Evolutionary conservation across 2,329 filamentous ascomycete genomes (phyloP).

Genomic region (Leptographium radiaticola): DNA sequence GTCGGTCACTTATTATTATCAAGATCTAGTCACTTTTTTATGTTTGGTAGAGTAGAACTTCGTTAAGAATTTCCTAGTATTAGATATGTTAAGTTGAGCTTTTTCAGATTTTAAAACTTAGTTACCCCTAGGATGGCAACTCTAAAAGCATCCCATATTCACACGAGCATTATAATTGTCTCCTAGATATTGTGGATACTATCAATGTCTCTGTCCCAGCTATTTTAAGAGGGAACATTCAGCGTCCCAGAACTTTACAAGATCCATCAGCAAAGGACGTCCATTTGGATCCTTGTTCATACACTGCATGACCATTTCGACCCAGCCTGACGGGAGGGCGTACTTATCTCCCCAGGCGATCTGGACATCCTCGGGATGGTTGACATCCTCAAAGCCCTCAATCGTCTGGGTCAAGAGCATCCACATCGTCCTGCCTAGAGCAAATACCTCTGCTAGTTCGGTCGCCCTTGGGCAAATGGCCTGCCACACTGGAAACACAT

Average conservation of each 20-base stretch:
- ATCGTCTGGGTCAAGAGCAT: slow-evolving; percentile 10
- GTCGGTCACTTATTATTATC: too few species aligned
- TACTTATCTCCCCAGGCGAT: slow-evolving; percentile 1
- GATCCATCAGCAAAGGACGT: slow-evolving; percentile 2
- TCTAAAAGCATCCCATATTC: too few species aligned
- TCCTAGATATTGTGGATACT: too few species aligned
- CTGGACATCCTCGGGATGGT: slow-evolving; percentile 6
- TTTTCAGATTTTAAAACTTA: too few species aligned
- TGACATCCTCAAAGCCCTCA: slow-evolving; percentile 3
- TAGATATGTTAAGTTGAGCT: too few species aligned
- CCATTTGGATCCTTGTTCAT: slow-evolving; percentile 6
- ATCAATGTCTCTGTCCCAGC: too few species aligned
- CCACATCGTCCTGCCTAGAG: slow-evolving; percentile 13
- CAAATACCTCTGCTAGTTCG: slow-evolving; percentile 13
- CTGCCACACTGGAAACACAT: slow-evolving; percentile 11
- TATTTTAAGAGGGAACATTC: slow-evolving; percentile 1
- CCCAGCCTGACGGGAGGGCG: slow-evolving; percentile 2
- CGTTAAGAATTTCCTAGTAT: too few species aligned
- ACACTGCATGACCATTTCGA: slow-evolving; percentile 3
- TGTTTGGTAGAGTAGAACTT: too few species aligned
- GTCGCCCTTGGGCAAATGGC: slow-evolving; percentile 8
- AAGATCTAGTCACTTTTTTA: too few species aligned
- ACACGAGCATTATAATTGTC: too few species aligned
- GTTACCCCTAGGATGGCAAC: too few species aligned
- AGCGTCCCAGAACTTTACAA: slow-evolving; percentile 7